Evolutionary conservation across 2,329 filamentous ascomycete species (phyloP).

Genomic region (Calonectria naviculata): DNA sequence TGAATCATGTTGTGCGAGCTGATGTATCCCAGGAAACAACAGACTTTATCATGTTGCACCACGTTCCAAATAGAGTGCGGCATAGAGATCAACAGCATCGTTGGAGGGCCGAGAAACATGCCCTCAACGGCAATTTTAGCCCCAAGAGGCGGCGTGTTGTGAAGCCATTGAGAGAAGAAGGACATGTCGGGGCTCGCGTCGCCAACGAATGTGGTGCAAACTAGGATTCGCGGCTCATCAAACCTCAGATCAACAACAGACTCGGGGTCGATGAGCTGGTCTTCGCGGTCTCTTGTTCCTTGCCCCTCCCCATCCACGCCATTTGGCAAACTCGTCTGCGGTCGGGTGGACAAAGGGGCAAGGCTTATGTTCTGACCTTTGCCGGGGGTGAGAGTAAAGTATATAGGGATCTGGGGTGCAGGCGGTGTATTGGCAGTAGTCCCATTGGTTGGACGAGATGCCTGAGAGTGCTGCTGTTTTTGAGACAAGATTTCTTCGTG

Average conservation of each 20-base stretch:
- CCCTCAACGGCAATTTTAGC: conserved; percentile 72
- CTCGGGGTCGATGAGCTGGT: conserved; percentile 58
- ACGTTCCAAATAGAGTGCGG: conserved; percentile 72
- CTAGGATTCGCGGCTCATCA: conserved; percentile 71
- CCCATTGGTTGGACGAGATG: conserved; percentile 58
- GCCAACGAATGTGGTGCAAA: conserved; percentile 75
- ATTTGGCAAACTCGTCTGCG: conserved; percentile 42
- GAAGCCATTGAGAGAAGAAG: conserved; percentile 74
- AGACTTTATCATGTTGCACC: conserved; percentile 74
- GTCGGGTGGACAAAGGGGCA: conserved; percentile 55
- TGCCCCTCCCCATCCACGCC: conserved; percentile 40
- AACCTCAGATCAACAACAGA: conserved; percentile 67
- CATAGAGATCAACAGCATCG: conserved; percentile 75
- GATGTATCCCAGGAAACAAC: conserved; percentile 73
- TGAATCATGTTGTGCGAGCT: conserved; percentile 76
- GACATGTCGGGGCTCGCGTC: conserved; percentile 75
- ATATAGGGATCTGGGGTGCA: conserved; percentile 56
- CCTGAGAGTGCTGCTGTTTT: conserved; percentile 56
- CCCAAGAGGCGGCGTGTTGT: conserved; percentile 65
- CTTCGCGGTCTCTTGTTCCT: conserved; percentile 42
- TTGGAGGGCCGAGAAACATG: conserved; percentile 75
- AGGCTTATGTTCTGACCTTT: conserved; percentile 65
- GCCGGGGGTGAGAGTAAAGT: conserved; percentile 66
- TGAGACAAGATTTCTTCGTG: conserved; percentile 65
- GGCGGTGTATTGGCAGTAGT: conserved; percentile 49